phyloP scores from a whole-genome alignment of 345 rosid genomes.

The Eucalyptus victrix region DNA sequence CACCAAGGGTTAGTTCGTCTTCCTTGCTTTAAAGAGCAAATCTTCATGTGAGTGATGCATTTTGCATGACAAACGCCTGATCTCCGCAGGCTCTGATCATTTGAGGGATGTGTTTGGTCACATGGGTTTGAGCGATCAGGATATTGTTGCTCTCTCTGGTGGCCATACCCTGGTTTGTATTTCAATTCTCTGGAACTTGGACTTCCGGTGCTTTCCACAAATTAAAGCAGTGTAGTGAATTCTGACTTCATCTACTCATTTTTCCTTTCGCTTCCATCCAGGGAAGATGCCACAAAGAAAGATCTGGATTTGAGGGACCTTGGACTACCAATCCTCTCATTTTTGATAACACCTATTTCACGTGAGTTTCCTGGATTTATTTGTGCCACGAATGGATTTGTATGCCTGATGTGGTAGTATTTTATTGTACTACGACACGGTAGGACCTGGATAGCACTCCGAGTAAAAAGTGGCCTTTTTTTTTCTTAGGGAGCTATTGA shows the following conservation, averaged over 20 bases:
- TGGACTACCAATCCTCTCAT: conserved; percentile 89
- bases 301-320: conserved; percentile 96
- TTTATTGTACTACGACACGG: neutral
- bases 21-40: neutral
- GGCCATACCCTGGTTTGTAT: conserved; percentile 91
- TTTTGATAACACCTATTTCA: conserved; percentile 91
- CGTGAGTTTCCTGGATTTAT: conserved; percentile 16
- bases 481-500: conserved; percentile 59
- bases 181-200: neutral
- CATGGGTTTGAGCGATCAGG: conserved; percentile 90
- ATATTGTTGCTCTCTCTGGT: conserved; percentile 90
- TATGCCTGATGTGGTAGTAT: neutral
- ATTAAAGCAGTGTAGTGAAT: neutral
- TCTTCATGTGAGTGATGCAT: neutral
- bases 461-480: neutral
- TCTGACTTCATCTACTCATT: neutral
- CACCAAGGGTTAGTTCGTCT: conserved; percentile 43
- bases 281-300: conserved; percentile 96
- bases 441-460: neutral
- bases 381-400: neutral
- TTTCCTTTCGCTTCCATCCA: neutral
- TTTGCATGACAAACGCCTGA: neutral
- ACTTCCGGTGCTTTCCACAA: neutral
- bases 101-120: conserved; percentile 63
- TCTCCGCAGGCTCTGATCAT: conserved; percentile 52